Evolutionary conservation across 805 yeast species (phyloP), one percentile per base, ranked within the genome.

Genomic region (Candida dendrica): DNA sequence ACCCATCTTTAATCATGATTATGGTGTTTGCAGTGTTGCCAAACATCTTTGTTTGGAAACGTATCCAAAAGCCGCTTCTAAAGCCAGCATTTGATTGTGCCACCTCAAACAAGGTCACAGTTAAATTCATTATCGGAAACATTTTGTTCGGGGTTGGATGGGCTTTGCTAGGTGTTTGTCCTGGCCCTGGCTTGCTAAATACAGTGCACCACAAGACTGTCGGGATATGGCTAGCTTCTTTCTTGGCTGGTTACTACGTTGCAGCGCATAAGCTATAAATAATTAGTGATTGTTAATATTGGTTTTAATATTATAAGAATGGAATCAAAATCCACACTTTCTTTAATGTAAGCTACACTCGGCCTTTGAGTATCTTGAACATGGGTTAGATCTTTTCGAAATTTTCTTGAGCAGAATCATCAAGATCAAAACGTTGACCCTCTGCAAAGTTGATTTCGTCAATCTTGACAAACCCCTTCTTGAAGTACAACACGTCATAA

Each of bases 131-230:
- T 0, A 3, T 65, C 3, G 80, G 80, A 2, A 61, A 68, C 44
- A 56, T 57, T 0, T 11, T 72, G 6, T 75, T 75, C 48, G 80
- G 80, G 9, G 13, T 67, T 8, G 80, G 79, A 0, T 75, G 80
- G 80, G 79, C 76, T 1, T 29, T 71, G 3, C 49, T 66, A 1
- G 80, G 80, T 1, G 55, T 72, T 3, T 75, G 79, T 50, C 80
- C 80, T 0, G 79, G 77, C 3, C 78, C 80, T 14, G 80, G 71
- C 0, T 42, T 72, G 1, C 32, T 69, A 1, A 52, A 63, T 10
- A 35, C 30, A 10, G 30, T 13, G 4, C 30, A 27, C 30, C 13
- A 27, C n/a, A 11, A 56, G 9, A 6, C n/a, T 6, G 6, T 36
- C 17, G 37, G 31, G 5, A 6, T 36, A n/a, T 36, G 27, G 27